Conservation (phyloP, 179 eudicot genomes). For the Patellifolia procumbens region DNA sequence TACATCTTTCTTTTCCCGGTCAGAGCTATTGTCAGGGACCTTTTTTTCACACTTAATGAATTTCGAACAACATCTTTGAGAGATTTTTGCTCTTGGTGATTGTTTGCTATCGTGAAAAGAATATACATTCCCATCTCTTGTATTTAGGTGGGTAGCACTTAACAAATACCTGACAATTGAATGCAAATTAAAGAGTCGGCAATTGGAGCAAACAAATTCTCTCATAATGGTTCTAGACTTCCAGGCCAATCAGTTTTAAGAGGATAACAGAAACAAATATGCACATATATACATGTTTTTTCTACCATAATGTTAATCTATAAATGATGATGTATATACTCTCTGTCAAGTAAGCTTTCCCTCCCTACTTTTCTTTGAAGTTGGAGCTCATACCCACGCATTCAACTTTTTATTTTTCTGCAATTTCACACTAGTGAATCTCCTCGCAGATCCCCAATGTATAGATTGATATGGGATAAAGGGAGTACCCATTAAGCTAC, state of each 20-base stretch:
- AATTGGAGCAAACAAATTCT: neutral
- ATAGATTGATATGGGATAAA: neutral
- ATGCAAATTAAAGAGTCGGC: neutral
- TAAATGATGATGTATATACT: neutral
- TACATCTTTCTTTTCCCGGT: conserved; percentile 42
- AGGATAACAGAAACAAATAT: neutral
- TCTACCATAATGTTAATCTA: neutral
- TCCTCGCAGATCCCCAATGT: neutral
- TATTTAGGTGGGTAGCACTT: too few relatives aligned
- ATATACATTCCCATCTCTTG: conserved; percentile 2
- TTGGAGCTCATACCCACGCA: neutral
- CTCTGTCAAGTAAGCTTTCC: neutral
- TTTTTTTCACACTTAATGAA: conserved; percentile 31
- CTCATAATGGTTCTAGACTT: neutral
- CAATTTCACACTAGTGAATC: neutral
- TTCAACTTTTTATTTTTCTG: neutral
- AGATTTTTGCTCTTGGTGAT: conserved; percentile 5
- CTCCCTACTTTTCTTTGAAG: neutral
- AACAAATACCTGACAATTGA: conserved; percentile 34
- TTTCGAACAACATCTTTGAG: conserved; percentile 8
- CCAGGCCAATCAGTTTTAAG: neutral
- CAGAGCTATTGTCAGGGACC: conserved; percentile 16
- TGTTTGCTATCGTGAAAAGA: conserved; percentile 12
- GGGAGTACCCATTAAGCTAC: neutral
- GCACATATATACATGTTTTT: neutral